Base-by-base conservation (phyloP, 2,329 filamentous ascomycete genomes). In the Grosmannia penicillata region DNA sequence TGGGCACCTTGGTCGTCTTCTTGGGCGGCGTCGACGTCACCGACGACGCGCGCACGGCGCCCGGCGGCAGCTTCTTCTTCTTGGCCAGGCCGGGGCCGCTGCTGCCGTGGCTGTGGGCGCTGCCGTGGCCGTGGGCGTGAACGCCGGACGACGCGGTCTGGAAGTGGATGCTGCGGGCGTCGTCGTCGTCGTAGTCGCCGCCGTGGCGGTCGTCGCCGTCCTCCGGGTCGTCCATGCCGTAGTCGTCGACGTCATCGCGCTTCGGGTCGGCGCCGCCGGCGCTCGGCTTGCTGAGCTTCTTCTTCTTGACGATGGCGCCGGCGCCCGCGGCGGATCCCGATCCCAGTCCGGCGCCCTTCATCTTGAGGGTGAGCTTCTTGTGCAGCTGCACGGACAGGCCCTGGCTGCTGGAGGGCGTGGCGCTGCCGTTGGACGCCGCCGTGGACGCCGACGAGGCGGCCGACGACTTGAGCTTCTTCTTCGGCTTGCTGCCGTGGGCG, bases 381-480 rank as follows among this genome's bases (percentile, higher is more conserved):
- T 33, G 30, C 27, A 47, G 30, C n/a, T 39, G 29, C 9, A 28
- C 23, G 0, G 45, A 44, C 33, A 47, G 36, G 2, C 39, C 42
- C 30, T 46, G 45, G 28, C 40, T 43, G 26, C 22, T 55, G 2
- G 48, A 38, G 5, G 43, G 30, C 3, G 45, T 40, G 14, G 38
- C 35, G 7, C 38, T 37, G 24, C 38, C 42, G 9, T 29, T 31
- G 15, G 27, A 8, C n/a, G 22, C 26, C 14, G n/a, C 27, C 14
- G 15, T 25, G 19, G 38, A 33, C 4, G 22, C 22, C 5, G 44
- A 23, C 7, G 36, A 21, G 33, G 50, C 43, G 49, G 40, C 53
- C 55, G 50, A 44, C 50, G 40, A 53, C 56, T 74, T 75, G 42
- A 66, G 49, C 62, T 75, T 75, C 60, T 74, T 75, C 59, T 71